These are phyloP conservation scores for Rhexocercosporidium sp. DNA, from an alignment of 2,329 filamentous ascomycete genomes.

Conservation along the genomic window DNA sequence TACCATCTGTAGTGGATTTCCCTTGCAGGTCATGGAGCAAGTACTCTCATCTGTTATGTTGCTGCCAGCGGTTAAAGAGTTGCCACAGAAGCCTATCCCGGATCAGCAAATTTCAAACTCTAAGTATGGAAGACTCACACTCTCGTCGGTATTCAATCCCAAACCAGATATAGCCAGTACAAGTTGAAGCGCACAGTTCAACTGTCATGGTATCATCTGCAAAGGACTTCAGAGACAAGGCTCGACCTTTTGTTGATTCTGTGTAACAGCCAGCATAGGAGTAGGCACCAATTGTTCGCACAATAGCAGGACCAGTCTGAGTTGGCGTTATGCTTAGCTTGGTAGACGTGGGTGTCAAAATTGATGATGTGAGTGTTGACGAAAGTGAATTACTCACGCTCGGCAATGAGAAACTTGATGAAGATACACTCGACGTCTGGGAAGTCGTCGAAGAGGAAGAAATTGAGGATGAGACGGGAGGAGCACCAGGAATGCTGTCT, in stretches of 20 bases:
- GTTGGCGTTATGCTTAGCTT: slow-evolving; percentile 6
- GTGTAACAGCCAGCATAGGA: slow-evolving; percentile 42
- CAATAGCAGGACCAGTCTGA: slow-evolving; percentile 16
- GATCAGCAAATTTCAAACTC: neutral
- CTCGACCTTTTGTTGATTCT: slow-evolving; percentile 37
- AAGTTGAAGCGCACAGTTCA: slow-evolving; percentile 39
- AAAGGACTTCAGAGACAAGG: slow-evolving; percentile 30
- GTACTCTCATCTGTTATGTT: slow-evolving; percentile 36
- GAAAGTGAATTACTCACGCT: neutral
- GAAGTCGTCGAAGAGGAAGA: neutral
- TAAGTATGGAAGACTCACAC: slow-evolving; percentile 24
- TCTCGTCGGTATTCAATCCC: slow-evolving; percentile 44
- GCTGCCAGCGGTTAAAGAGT: slow-evolving; percentile 31
- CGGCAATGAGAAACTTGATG: neutral
- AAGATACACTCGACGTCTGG: neutral
- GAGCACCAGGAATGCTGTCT: slow-evolving; percentile 27
- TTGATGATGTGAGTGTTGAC: neutral
- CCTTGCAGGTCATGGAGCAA: slow-evolving; percentile 29
- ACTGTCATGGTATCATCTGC: slow-evolving; percentile 35
- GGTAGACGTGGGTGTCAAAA: neutral
- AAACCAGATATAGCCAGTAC: slow-evolving; percentile 37
- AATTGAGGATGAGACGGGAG: slow-evolving; percentile 9
- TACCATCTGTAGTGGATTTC: slow-evolving; percentile 39
- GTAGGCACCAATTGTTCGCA: slow-evolving; percentile 20
- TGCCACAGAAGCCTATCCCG: slow-evolving; percentile 36